Conservation (phyloP, 2,329 filamentous ascomycete species). For the Neoarthrinium moseri region DNA sequence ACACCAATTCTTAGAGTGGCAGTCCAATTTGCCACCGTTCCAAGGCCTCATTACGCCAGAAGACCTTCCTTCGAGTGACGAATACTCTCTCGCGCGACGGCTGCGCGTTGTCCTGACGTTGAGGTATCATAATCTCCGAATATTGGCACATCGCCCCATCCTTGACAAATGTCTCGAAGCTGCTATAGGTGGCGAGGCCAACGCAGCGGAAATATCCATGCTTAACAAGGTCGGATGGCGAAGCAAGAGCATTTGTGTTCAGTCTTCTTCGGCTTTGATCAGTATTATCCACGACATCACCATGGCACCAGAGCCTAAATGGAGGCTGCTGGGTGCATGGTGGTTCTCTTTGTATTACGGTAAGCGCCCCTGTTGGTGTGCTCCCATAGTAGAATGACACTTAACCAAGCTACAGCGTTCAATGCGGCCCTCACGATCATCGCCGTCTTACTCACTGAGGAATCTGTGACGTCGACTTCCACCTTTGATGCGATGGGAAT, state of each 20-base stretch:
- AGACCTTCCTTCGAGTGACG: slow-evolving; percentile 18
- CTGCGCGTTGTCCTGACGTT: slow-evolving; percentile 39
- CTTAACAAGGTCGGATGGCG: slow-evolving; percentile 18
- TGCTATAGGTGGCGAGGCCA: slow-evolving; percentile 9
- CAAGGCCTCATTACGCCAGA: slow-evolving; percentile 22
- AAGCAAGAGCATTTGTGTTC: slow-evolving; percentile 19
- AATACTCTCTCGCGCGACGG: slow-evolving; percentile 21
- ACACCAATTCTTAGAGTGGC: slow-evolving; percentile 37
- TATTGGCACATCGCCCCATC: slow-evolving; percentile 29
- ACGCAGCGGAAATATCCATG: slow-evolving; percentile 13
- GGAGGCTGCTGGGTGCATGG: slow-evolving; percentile 26
- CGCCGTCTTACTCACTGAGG: slow-evolving; percentile 7
- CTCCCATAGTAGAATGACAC: background rate
- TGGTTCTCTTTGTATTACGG: slow-evolving; percentile 31
- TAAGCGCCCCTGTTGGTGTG: slow-evolving; percentile 12
- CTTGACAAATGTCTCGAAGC: slow-evolving; percentile 20
- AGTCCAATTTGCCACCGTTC: slow-evolving; percentile 26
- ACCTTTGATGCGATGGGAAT: no score
- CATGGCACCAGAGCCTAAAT: slow-evolving; percentile 10
- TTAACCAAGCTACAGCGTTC: slow-evolving; percentile 11
- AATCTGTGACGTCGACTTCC: background rate
- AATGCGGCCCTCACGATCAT: slow-evolving; percentile 19
- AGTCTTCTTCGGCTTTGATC: slow-evolving; percentile 22
- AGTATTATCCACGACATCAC: slow-evolving; percentile 17
- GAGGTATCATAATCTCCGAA: slow-evolving; percentile 29